These are phyloP conservation scores for Pichia scutulata DNA, from an alignment of 805 yeast genomes.

Conservation along the genomic window DNA sequence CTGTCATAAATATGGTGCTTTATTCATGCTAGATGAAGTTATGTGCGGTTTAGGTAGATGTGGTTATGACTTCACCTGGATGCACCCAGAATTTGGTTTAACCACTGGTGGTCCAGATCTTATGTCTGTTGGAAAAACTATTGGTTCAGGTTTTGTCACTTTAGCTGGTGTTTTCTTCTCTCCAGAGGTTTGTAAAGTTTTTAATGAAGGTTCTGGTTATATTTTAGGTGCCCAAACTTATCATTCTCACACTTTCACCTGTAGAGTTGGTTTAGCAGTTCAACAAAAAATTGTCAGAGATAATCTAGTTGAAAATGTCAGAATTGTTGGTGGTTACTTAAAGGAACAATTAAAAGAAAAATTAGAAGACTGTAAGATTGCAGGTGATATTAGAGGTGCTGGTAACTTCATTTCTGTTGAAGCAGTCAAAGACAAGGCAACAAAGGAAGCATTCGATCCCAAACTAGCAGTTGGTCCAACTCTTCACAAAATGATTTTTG, in stretches of 20 bases:
- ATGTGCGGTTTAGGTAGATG: conserved; percentile 52
- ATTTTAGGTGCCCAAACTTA: conserved; percentile 44
- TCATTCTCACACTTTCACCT: conserved; percentile 39
- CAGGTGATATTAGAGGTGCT: conserved; percentile 56
- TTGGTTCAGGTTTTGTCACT: conserved; percentile 44
- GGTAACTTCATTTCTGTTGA: conserved; percentile 57
- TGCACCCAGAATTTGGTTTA: conserved; percentile 25
- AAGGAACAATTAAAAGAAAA: conserved; percentile 31
- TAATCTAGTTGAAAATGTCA: conserved; percentile 33
- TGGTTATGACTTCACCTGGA: conserved; percentile 37
- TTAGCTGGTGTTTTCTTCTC: conserved; percentile 39
- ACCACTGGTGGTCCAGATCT: conserved; percentile 40
- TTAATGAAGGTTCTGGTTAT: conserved; percentile 32
- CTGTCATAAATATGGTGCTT: conserved; percentile 44
- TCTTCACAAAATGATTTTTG: conserved; percentile 28
- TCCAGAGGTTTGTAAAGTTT: conserved; percentile 32
- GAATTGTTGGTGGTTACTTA: conserved; percentile 36
- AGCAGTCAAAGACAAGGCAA: conserved; percentile 43
- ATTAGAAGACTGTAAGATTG: conserved; percentile 31
- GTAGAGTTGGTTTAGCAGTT: conserved; percentile 39
- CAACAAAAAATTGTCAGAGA: conserved; percentile 33
- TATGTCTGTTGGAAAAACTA: conserved; percentile 40
- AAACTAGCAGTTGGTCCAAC: conserved; percentile 31
- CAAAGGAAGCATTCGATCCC: conserved; percentile 42
- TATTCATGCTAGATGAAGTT: conserved; percentile 46